Evolutionary conservation across 2,329 filamentous ascomycete species (phyloP).

Genomic region (Niveomyces coronatus): DNA sequence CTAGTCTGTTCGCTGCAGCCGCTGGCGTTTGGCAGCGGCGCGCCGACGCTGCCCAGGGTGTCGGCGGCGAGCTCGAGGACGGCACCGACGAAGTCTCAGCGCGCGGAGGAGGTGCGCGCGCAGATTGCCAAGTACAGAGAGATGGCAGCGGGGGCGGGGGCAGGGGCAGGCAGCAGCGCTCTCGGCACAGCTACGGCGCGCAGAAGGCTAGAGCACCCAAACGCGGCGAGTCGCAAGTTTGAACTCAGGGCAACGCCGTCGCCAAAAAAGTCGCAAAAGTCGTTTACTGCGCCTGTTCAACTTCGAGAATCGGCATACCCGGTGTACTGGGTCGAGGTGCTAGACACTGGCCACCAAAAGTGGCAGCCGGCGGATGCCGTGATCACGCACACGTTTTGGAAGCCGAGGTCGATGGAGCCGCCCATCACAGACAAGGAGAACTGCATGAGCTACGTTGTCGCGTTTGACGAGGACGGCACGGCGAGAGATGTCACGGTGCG

Average conservation of each 20-base stretch:
- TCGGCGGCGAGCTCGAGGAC: conserved; percentile 20
- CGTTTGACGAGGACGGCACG: conserved; percentile 69
- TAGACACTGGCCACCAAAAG: conserved; percentile 76
- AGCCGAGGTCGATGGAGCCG: conserved; percentile 69
- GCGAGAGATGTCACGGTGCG: conserved; percentile 79
- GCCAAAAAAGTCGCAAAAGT: conserved; percentile 19
- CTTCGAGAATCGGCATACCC: conserved; percentile 67
- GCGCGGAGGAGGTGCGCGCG: conserved; percentile 19
- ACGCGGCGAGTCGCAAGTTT: conserved; percentile 42
- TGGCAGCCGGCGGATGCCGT: conserved; percentile 85
- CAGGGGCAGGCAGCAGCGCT: too few relatives aligned
- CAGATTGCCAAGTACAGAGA: conserved; percentile 31
- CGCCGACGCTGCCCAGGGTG: conserved; percentile 36
- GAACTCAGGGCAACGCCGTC: conserved; percentile 30
- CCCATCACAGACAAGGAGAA: conserved; percentile 70
- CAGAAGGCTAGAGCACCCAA: conserved; percentile 42
- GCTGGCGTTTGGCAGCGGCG: conserved; percentile 54
- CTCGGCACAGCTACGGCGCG: conserved; percentile 29
- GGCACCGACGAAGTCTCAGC: conserved; percentile 22
- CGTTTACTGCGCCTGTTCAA: conserved; percentile 14
- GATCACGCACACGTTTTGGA: conserved; percentile 67
- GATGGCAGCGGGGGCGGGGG: conserved; percentile 17
- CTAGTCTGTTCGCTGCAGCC: conserved; percentile 86
- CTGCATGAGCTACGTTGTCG: conserved; percentile 70
- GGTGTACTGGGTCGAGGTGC: conserved; percentile 89